Base-by-base conservation (phyloP, 2,329 filamentous ascomycete species). In the Fusarium siculi region DNA sequence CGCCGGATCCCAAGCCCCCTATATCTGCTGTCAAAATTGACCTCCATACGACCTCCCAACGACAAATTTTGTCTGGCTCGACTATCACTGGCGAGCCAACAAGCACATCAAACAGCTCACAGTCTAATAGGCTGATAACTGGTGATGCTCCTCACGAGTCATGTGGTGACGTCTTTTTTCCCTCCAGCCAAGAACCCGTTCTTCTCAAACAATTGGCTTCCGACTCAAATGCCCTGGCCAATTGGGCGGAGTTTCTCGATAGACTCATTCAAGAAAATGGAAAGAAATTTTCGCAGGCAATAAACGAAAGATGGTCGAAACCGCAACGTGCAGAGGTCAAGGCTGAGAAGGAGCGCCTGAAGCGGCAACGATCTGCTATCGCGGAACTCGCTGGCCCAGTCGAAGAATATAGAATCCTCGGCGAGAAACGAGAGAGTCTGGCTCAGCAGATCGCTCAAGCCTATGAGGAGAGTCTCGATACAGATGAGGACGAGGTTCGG, bases 391-490 rank as follows among this genome's bases (percentile, higher is more conserved):
- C 79, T 21, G 79, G 74, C 14, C 82, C 85, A n/a, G 79, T 86
- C 63, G 80, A 83, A 28, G 79, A 81, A 5, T 87, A 86, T 65
- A 80, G 81, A 49, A 75, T 80, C 6, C 78, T 89, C 18, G 80
- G 80, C 44, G 79, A 79, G 21, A 83, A 85, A 68, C 83, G 84
- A 49, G 85, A 89, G 65, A 76, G 80, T 10, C 78, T 90, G 28
- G 81, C 87, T 1, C 79, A 84, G 52, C 81, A 83, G 56, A 84
- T 90, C 54, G 82, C 83, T 7, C 81, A 86, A 63, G 85, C 85
- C 1, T 90, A 89, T 68, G 84, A 83, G 19, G 83, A 87, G 15
- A 84, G 84, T 30, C 76, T 86, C 19, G 85, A 89, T 53, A 89
- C 86, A 2, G 84, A 86, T 5, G 84, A 86, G 15, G 86, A 88